phyloP scores from a whole-genome alignment of 306 rosid genomes.

The Malus domestica region DNA sequence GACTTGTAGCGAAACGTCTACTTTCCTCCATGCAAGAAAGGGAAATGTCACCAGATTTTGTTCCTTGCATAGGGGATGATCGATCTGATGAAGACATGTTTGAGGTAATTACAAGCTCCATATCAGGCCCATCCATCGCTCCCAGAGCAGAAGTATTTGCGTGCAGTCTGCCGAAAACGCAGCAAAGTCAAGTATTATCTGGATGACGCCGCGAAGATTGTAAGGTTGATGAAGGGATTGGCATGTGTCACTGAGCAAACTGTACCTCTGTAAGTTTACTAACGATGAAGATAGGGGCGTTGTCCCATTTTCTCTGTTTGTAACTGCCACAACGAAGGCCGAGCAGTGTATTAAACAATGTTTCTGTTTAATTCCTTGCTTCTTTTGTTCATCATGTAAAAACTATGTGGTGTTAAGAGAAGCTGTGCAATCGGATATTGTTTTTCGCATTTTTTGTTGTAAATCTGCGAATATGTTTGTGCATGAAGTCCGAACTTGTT shows the following conservation, averaged over 20 bases:
- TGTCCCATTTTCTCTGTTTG: slow-evolving; percentile 7
- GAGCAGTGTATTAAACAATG: slow-evolving; percentile 4
- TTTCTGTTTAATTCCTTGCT: slow-evolving; percentile 4
- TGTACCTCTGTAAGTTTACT: slow-evolving; percentile 10
- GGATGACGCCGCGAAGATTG: slow-evolving; percentile 60
- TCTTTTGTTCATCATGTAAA: slow-evolving; percentile 24
- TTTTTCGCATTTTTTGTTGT: slow-evolving; percentile 10
- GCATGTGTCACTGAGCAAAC: slow-evolving; percentile 57
- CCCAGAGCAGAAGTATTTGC: slow-evolving; percentile 61
- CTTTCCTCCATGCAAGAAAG: slow-evolving; percentile 50
- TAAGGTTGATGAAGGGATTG: slow-evolving; percentile 63
- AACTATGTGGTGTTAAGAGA: slow-evolving; percentile 24
- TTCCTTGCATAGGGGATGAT: slow-evolving; percentile 68
- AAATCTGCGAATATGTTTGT: slow-evolving; percentile 36
- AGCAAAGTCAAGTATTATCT: slow-evolving; percentile 72
- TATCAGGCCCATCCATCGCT: slow-evolving; percentile 42
- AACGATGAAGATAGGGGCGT: slow-evolving; percentile 4
- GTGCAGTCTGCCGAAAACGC: slow-evolving; percentile 54
- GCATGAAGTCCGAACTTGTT: slow-evolving; percentile 17
- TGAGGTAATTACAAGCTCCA: slow-evolving; percentile 49
- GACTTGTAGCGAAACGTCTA: slow-evolving; percentile 55
- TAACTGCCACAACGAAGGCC: slow-evolving; percentile 16
- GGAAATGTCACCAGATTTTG: slow-evolving; percentile 50
- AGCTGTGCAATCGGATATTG: slow-evolving; percentile 3
- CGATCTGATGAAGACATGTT: slow-evolving; percentile 82